Base-by-base conservation (phyloP, 306 rosid species). In the Neltuma alba region DNA sequence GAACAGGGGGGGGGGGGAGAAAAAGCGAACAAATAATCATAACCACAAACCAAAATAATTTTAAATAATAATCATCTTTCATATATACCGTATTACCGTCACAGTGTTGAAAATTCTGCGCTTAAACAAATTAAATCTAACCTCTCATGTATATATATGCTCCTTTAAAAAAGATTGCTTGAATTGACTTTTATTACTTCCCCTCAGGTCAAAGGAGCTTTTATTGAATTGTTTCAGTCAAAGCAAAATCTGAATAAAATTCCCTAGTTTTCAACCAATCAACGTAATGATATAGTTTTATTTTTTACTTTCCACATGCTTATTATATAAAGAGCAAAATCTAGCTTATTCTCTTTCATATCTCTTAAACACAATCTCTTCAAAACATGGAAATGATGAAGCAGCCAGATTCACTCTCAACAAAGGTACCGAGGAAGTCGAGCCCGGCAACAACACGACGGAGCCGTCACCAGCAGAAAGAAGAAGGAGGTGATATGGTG, bases 311-410 rank as follows among this genome's bases (percentile, higher is more conserved):
- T 23, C 28, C 48, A 36, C 14, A 2, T 40, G 33, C 54, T 21
- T 13, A 68, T 42, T 27, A 42, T 15, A 21, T 15, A 69, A 1
- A 33, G n/a, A 37, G 1, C 0, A 3, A 54, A 14, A 27, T 50
- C 27, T 64, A 52, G 30, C 9, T 28, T 11, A 27, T 33, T 30
- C 28, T 69, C 42, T 54, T 36, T 52, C 5, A 62, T 27, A 55
- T 55, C 31, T 34, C 70, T 74, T n/a, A 2, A 38, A 47, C 36
- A 6, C 34, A 30, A 18, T 54, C 33, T 33, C 20, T 21, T 27
- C 40, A 72, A 2, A 36, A 55, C 47, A 83, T 84, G 87, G 87
- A 84, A 47, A 16, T 73, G 41, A 36, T 55, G 3, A 85, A 61
- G 78, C 52, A 57, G 9, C 13, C 74, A 2, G 20, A 71, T 27